Base-by-base conservation (phyloP, 257 asterid species). In the Gentiana straminea region DNA sequence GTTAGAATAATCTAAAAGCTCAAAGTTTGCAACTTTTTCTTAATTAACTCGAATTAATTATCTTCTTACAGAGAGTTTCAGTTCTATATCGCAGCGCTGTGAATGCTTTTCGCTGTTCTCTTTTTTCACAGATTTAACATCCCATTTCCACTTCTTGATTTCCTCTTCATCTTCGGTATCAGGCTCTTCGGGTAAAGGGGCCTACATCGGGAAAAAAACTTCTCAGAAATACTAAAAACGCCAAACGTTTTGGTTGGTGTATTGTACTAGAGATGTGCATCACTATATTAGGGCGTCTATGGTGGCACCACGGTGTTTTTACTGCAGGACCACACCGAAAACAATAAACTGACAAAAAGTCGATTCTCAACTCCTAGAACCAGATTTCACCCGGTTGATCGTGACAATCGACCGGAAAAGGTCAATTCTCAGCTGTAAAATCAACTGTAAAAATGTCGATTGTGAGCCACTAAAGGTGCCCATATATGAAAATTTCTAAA, bases 41-140 rank as follows among this genome's bases (percentile, higher is more conserved):
- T 46, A 41, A 4, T 33, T 13, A 51, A 55, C 38, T 35, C 34
- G 50, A 45, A 53, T 8, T 45, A 56, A 45, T 64, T 64, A 65
- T 74, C 62, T 71, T 61, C 96, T 78, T 78, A 92, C 99, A 56
- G 90, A 82, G 67, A 92, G 94, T 81, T 92, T 92, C 58, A 92
- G 95, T 72, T 92, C 99, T 66, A 74, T 73, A 70, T 92, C 97
- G 66, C 97, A 92, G 47, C 97, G 89, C 74, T 88, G 95, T 35
- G 99, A 80, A 71, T 92, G 90, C 76, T 84, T 78, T 77, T 88
- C 97, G 49, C 79, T 75, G 78, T 92, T 92, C 64, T 75, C 91
- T 60, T 88, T 92, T 73, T 79, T 85, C 48, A 59, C 70, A 46
- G 52, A 33, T 75, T 73, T 92, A 35, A 81, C 72, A 69, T 88